Evolutionary conservation across 2,329 filamentous ascomycete genomes (phyloP), one percentile per base, ranked within the genome.

Genomic region (Sphaerostilbella broomeana): DNA sequence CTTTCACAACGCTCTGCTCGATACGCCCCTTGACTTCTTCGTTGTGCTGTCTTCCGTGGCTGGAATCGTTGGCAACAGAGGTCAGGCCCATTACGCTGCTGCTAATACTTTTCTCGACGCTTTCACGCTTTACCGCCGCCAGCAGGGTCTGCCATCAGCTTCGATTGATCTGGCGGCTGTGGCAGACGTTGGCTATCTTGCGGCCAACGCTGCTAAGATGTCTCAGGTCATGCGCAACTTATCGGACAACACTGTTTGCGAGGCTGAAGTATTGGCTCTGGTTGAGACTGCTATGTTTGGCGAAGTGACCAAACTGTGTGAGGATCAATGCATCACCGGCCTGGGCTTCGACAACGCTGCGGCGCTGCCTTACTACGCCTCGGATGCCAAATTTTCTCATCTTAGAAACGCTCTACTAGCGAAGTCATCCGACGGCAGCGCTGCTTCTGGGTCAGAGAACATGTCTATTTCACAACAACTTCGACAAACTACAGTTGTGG

Each of bases 131-230:
- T 57, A 67, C 44, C 61, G 70, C 3, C 55, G 58, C 0, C 51
- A 51, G 1, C 54, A 53, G 17, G 67, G 68, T 2, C 53, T 70
- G 2, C 58, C 65, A 3, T 69, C 67, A 17, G 61, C 68, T 0
- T 65, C 66, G 1, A 59, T 81, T 2, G 67, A 79, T 48, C 57
- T 80, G 11, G 73, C 73, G 0, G 64, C 65, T 2, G 64, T 80
- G 7, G 61, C 60, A 0, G 69, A 68, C 43, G 63, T 68, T 1
- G 71, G 71, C 3, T 73, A 73, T 49, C 55, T 75, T 2, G 68
- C 69, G 2, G 65, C 71, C 42, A 68, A 69, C 41, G 57, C 59
- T 0, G 62, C 60, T 34, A 64, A 61, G 29, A 61, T 61, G 4
- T 60, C 60, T 2, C 63, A 71, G 44, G 68, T 70, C 0, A 68